A percentile compares a stretch with the other conserved stretches of the same genome.
These are phyloP conservation scores for Acanthamoeba pearcei DNA, from an alignment of 208 protist genomes.

Conservation along the genomic window DNA sequence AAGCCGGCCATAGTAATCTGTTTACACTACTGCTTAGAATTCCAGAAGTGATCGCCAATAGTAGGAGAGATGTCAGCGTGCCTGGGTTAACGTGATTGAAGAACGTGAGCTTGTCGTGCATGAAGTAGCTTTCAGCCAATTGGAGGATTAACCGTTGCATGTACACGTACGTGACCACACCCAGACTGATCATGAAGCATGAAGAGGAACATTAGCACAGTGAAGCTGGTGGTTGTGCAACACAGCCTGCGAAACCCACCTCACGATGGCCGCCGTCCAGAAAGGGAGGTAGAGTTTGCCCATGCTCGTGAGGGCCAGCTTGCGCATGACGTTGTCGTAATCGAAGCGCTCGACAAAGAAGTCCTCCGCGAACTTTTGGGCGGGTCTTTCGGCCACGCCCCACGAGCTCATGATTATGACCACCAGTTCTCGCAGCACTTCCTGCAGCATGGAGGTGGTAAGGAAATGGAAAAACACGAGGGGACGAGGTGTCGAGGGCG, in stretches of 20 bases:
- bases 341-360: constrained; percentile 68
- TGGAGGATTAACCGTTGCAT: constrained; percentile 32
- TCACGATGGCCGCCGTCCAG: constrained; percentile 49
- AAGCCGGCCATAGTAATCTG: constrained; percentile 67
- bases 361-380: constrained; percentile 40
- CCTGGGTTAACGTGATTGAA: constrained; percentile 56
- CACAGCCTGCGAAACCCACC: neutral
- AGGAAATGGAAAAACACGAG: neutral
- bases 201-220: neutral
- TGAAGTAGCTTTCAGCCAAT: constrained; percentile 53
- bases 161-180: constrained; percentile 42
- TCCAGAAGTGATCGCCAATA: neutral
- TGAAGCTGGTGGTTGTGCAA: neutral
- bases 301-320: constrained; percentile 20
- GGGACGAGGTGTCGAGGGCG: neutral
- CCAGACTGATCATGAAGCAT: neutral
- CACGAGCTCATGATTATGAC: constrained; percentile 33
- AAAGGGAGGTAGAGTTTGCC: constrained; percentile 69
- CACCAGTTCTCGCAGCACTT: constrained; percentile 51
- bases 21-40: neutral
- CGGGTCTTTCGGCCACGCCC: neutral
- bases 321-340: constrained; percentile 57
- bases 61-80: neutral
- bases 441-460: neutral
- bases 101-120: constrained; percentile 47